A percentile compares a stretch with the other conserved stretches of the same genome.
These are phyloP conservation scores for Cryptosporidium meleagridis DNA, from an alignment of 169 alveolate species.

Conservation along the genomic window DNA sequence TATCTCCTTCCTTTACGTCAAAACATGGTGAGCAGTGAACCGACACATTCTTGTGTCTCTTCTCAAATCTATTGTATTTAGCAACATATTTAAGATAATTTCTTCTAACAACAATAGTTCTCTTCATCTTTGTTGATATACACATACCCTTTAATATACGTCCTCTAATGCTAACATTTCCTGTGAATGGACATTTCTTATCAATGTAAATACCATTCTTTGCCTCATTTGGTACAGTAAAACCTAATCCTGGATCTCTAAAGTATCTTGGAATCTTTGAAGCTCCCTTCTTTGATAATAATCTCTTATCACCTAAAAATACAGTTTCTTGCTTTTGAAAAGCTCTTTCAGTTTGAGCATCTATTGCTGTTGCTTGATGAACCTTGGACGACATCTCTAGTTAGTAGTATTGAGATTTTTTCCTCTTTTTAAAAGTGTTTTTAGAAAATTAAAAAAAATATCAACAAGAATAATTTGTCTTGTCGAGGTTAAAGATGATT, in stretches of 20 bases:
- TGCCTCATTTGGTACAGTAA: constrained; percentile 98
- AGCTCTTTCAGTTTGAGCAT: constrained; percentile 87
- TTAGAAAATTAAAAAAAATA: neutral
- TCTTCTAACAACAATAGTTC: constrained; percentile 97
- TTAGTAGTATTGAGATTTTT: neutral
- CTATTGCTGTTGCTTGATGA: constrained; percentile 77
- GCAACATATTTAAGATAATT: constrained; percentile 97
- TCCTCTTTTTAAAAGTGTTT: neutral
- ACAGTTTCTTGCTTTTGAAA: constrained; percentile 91
- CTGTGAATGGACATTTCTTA: constrained; percentile 99
- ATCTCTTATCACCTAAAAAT: constrained; percentile 85
- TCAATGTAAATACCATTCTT: constrained; percentile 97
- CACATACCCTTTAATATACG: constrained; percentile 97
- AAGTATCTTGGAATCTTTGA: constrained; percentile 90
- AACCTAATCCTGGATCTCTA: constrained; percentile 98
- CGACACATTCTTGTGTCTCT: constrained; percentile 95
- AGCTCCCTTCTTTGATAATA: constrained; percentile 85
- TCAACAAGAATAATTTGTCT: neutral
- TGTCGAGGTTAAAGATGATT: neutral
- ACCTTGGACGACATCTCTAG: constrained; percentile 58
- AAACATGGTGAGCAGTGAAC: constrained; percentile 98
- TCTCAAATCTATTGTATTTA: constrained; percentile 98
- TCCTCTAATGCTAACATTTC: constrained; percentile 98
- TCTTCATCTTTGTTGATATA: constrained; percentile 97
- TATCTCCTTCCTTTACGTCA: constrained; percentile 97